These are phyloP conservation scores for Asterochloris erici DNA, from an alignment of 139 green algal genomes.

Conservation along the genomic window DNA sequence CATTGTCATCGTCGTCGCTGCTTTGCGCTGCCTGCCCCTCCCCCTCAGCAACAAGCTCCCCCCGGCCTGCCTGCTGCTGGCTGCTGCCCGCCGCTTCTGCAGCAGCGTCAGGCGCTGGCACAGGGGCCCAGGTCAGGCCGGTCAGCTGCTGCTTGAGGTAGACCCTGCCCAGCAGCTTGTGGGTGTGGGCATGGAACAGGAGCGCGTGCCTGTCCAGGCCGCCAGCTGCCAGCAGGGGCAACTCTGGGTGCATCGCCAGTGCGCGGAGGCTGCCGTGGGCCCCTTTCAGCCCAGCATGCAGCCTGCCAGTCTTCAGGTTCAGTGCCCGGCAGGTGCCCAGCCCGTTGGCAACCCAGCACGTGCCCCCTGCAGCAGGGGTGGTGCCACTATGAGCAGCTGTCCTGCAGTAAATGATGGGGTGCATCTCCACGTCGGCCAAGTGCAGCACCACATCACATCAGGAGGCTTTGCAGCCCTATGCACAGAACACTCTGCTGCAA, in stretches of 20 bases:
- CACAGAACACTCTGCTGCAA: background rate
- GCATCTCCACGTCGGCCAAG: background rate
- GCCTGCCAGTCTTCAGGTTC: constrained; percentile 1
- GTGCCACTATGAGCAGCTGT: background rate
- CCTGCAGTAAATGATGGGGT: background rate
- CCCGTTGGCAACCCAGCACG: constrained; percentile 5
- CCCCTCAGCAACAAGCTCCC: no score
- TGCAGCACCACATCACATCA: background rate
- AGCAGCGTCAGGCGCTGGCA: background rate
- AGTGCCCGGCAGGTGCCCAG: constrained; percentile 6
- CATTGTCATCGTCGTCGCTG: no score
- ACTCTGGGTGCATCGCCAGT: background rate
- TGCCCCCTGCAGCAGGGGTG: background rate
- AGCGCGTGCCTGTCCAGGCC: constrained; percentile 4
- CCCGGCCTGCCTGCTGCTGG: no score
- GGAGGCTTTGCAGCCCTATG: background rate
- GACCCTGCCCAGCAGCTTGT: background rate
- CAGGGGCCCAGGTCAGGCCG: background rate
- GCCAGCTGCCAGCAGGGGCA: constrained; percentile 7
- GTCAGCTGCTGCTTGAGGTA: constrained; percentile 17
- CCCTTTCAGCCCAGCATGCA: constrained; percentile 4
- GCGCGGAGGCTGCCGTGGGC: background rate
- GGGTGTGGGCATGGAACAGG: background rate
- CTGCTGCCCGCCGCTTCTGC: no score
- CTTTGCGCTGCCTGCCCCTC: no score